Evolutionary conservation across 192 early-diverging fungal species (phyloP).

Genomic region (Backusella luteola): DNA sequence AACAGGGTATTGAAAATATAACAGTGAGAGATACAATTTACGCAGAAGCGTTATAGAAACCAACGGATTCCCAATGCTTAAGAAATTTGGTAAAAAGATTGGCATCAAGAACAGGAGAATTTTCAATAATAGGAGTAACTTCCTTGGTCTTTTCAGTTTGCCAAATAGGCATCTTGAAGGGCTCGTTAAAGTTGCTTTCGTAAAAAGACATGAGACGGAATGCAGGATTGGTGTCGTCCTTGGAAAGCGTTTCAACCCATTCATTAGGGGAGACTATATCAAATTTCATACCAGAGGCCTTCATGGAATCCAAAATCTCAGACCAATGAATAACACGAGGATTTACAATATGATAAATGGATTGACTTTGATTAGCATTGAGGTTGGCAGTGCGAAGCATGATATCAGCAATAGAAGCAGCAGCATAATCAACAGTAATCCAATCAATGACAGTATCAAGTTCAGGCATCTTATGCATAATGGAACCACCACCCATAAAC

Average conservation of each 20-base stretch:
- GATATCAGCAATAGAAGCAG: slow-evolving; percentile 24
- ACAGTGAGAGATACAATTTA: background rate
- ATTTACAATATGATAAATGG: slow-evolving; percentile 30
- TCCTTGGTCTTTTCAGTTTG: slow-evolving; percentile 10
- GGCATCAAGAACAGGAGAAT: slow-evolving; percentile 6
- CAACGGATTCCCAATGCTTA: slow-evolving; percentile 9
- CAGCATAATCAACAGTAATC: slow-evolving; percentile 32
- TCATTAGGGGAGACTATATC: slow-evolving; percentile 4
- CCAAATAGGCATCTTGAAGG: slow-evolving; percentile 22
- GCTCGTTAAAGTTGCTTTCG: background rate
- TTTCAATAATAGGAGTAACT: background rate
- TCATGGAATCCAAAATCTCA: slow-evolving; percentile 14
- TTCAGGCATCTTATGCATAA: slow-evolving; percentile 30
- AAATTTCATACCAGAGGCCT: slow-evolving; percentile 23
- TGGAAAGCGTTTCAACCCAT: slow-evolving; percentile 24
- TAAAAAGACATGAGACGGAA: slow-evolving; percentile 25
- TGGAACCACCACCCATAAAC: slow-evolving; percentile 24
- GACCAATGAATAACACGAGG: slow-evolving; percentile 23
- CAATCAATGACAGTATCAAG: slow-evolving; percentile 29
- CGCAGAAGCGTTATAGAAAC: slow-evolving; percentile 10
- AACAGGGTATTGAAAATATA: background rate
- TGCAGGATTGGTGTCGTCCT: slow-evolving; percentile 31
- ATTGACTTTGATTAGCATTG: background rate
- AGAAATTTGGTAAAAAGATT: background rate
- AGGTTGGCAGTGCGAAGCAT: slow-evolving; percentile 9